These are phyloP conservation scores for Corchorus olitorius DNA, from an alignment of 345 rosid genomes.

Conservation along the genomic window DNA sequence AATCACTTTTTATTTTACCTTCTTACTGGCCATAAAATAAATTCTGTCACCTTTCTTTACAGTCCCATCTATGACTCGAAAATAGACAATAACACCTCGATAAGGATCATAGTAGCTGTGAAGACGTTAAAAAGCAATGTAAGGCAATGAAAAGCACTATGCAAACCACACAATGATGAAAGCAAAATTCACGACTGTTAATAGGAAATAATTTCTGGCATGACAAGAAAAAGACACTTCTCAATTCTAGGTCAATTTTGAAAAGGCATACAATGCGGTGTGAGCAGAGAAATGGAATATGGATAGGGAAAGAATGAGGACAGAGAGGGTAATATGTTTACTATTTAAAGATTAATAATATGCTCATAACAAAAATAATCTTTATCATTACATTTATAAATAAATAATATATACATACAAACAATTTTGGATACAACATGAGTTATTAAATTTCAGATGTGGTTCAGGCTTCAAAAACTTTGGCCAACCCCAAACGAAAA, in stretches of 20 bases:
- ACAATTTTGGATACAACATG: neutral
- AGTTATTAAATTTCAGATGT: neutral
- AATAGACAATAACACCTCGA: slow-evolving; percentile 96
- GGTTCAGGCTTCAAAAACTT: neutral
- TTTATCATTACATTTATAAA: neutral
- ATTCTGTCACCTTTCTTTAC: slow-evolving; percentile 93
- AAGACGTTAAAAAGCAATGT: slow-evolving; percentile 18
- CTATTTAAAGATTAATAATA: neutral
- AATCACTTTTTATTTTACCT: slow-evolving; percentile 45
- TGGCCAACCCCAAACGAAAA: neutral
- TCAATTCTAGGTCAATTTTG: neutral
- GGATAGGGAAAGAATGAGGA: neutral
- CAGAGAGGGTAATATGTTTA: neutral
- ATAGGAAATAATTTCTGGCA: neutral
- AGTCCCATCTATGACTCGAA: slow-evolving; percentile 91
- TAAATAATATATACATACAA: neutral
- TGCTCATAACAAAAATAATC: neutral
- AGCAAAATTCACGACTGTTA: neutral
- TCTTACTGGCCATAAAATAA: slow-evolving; percentile 88
- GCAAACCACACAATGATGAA: neutral
- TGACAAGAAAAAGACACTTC: neutral
- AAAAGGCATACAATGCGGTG: neutral
- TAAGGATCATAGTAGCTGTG: slow-evolving; percentile 96
- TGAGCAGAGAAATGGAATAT: neutral
- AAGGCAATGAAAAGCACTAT: neutral